Base-by-base conservation (phyloP, 352 stramenopile genomes). In the Elongisporangium anandrum region DNA sequence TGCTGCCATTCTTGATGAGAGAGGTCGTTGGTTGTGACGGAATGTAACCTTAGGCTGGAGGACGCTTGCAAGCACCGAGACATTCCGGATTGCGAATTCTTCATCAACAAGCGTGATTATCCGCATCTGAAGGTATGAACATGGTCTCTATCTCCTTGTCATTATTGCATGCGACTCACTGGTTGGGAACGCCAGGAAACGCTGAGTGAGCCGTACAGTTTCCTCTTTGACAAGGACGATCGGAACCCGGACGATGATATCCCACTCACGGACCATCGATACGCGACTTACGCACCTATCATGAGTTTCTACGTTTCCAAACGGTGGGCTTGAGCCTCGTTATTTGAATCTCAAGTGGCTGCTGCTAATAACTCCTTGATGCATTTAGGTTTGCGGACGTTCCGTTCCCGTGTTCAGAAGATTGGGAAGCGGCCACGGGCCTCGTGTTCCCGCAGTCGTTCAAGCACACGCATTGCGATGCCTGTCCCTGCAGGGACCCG, bases 61-160 rank as follows among this genome's bases (percentile, higher is more conserved):
- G 94, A 98, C 65, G 79, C 92, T 7, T 99, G 97, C 80, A 85
- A 91, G 61, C 70, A 98, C 57, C 88, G 97, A 34, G 73, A 92
- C 48, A 92, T 99, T 52, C 92, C 96, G 4, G 97, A 99, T 73
- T 99, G 96, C 70, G 97, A 99, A 72, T 99, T 99, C 64, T 99
- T 99, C 79, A 96, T 99, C 66, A 99, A 99, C 83, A 99, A 99
- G 73, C 85, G 97, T 51, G 96, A 99, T 74, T 99, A 99, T 73
- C 97, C 97, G 26, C 96, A 99, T 63, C 77, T 99, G 22, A 99
- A 99, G 81, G 85, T 94, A 47, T 4, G 64, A 63, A 12, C 45
- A 39, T n/a, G 24, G 29, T 17, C 48, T 29, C 41, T 22, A 15
- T 45, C 26, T 13, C 38, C 1, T 34, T 61, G 8, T 21, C 1